Base-by-base conservation (phyloP, 169 alveolate species). In the Plasmodium falciparum region DNA sequence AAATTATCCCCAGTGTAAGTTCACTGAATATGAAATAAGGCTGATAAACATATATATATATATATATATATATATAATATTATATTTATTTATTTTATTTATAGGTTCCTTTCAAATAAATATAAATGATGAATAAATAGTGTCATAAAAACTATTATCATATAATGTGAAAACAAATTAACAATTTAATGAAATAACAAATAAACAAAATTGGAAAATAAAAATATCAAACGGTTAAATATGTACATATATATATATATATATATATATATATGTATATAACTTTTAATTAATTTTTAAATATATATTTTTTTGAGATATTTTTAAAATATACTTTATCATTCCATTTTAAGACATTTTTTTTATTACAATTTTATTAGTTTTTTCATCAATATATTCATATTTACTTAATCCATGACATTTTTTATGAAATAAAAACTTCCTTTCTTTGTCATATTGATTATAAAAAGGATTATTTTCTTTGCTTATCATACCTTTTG, bases 81-180 rank as follows among this genome's bases (percentile, higher is more conserved):
- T 13, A 47, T 1, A 22, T 3, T 15, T 6, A 54, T 29, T 45
- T 15, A 24, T 26, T 52, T 15, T 61, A 33, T 61, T 52, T 22
- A 20, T 52, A 80, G 90, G 90, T 26, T 67, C 90, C 12, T 80
- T 80, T 62, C 90, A 80, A 56, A 80, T 80, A 80, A 59, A 12
- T 63, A 80, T 80, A 66, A 54, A 39, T 15, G 75, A 80, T 12
- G 83, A 54, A 1, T 80, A 29, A 54, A 17, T 26, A 29, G 54
- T 4, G 39, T 52, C 22, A 52, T 15, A 52, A 52, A 52, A 52
- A 52, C 12, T 52, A 52, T 52, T 52, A 52, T 52, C 22, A 52
- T 52, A 52, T n/a, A 52, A 12, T 52, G 12, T n/a, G 2, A 52
- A 52, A 52, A 52, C n/a, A 52, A 52, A 52, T n/a, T 11, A 52